These are phyloP conservation scores for Nyctanthes arbortristis DNA, from an alignment of 257 asterid genomes.

Conservation along the genomic window DNA sequence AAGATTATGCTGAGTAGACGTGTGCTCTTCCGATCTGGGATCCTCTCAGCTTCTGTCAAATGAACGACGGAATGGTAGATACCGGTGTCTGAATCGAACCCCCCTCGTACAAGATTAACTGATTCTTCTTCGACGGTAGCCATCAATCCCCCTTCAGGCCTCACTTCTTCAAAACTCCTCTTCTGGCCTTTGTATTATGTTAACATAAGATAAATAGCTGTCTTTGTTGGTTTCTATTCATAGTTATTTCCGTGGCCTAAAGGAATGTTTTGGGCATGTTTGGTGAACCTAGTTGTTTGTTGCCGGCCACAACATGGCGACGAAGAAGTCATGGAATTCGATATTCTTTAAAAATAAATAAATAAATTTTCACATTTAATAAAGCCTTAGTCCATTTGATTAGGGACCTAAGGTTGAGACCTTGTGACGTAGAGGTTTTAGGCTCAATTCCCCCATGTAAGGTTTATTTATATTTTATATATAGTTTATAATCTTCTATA, in stretches of 20 bases:
- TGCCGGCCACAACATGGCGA: slow-evolving; percentile 38
- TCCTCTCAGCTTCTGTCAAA: slow-evolving; percentile 38
- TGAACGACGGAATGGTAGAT: slow-evolving; percentile 59
- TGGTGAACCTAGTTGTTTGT: slow-evolving; percentile 25
- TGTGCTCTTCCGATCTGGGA: too few relatives aligned
- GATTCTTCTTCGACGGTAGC: slow-evolving; percentile 32
- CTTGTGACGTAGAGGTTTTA: too few relatives aligned
- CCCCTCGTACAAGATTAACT: neutral
- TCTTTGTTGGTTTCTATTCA: neutral
- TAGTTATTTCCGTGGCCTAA: slow-evolving; percentile 6
- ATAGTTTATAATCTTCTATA: too few relatives aligned
- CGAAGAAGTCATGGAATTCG: slow-evolving; percentile 24
- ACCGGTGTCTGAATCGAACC: slow-evolving; percentile 56
- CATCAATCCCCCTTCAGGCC: slow-evolving; percentile 31
- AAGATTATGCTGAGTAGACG: slow-evolving; percentile 44
- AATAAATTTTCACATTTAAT: too few relatives aligned
- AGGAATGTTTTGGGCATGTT: slow-evolving; percentile 20
- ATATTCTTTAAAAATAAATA: slow-evolving; percentile 14
- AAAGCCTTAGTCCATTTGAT: too few relatives aligned
- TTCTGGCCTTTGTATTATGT: neutral
- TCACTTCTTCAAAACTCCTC: slow-evolving; percentile 22
- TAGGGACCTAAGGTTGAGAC: too few relatives aligned
- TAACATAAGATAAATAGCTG: neutral
- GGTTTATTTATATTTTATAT: too few relatives aligned
- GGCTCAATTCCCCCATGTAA: too few relatives aligned